A percentile compares a stretch with the other conserved stretches of the same genome.
These are phyloP conservation scores for Phyllostachys edulis DNA, from an alignment of 176 grass and related monocot genomes.

Conservation along the genomic window DNA sequence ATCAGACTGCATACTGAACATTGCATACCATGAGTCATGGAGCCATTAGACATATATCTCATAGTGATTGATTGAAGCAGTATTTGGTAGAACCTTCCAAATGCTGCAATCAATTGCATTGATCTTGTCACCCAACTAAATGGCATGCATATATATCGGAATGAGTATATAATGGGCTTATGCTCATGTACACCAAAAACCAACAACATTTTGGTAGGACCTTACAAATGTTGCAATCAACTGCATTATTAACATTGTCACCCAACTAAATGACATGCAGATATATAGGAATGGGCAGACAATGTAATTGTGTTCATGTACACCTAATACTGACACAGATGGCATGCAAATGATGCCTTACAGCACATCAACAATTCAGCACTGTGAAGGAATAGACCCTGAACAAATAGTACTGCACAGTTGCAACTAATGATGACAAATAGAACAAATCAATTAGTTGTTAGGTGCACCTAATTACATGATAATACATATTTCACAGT, in stretches of 20 bases:
- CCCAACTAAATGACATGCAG: background rate
- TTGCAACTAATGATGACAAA: constrained; percentile 39
- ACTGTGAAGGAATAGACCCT: constrained; percentile 6
- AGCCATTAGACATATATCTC: constrained; percentile 25
- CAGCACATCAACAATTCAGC: constrained; percentile 10
- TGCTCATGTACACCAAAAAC: background rate
- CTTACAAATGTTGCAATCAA: constrained; percentile 2
- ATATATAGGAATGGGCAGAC: background rate
- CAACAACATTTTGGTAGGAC: background rate
- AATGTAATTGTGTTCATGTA: background rate
- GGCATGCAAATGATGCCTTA: constrained; percentile 19
- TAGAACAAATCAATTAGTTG: constrained; percentile 18
- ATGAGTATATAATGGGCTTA: background rate
- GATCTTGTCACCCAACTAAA: constrained; percentile 3
- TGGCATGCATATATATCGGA: background rate
- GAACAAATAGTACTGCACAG: constrained; percentile 9
- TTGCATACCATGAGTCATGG: background rate
- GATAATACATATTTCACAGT: background rate
- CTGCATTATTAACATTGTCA: background rate
- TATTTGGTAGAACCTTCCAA: constrained; percentile 18
- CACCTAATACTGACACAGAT: background rate
- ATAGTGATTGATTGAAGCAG: background rate
- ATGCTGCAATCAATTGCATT: constrained; percentile 19
- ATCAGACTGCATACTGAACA: constrained; percentile 44
- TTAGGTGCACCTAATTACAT: constrained; percentile 35